Conservation (phyloP, 2,329 filamentous ascomycete species). For the Bipolaris zeicola region DNA sequence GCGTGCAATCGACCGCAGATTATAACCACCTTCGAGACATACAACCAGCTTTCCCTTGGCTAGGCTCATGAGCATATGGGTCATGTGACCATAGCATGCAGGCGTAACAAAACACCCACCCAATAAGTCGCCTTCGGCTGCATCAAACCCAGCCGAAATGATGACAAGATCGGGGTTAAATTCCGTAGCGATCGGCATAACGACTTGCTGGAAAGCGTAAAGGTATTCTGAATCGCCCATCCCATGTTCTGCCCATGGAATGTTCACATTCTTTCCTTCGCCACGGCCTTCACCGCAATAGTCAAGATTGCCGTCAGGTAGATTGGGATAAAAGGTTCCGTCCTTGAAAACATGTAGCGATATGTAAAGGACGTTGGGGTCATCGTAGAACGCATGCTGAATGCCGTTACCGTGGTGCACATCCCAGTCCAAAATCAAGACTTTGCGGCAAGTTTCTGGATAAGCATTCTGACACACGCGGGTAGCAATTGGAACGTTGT, state of each 20-base stretch:
- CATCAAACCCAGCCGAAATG: constrained; percentile 94
- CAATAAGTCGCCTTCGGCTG: constrained; percentile 88
- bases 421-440: constrained; percentile 91
- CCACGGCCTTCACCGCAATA: constrained; percentile 65
- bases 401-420: constrained; percentile 86
- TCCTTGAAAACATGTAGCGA: constrained; percentile 88
- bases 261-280: constrained; percentile 69
- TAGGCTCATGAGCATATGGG: constrained; percentile 96
- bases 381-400: constrained; percentile 93
- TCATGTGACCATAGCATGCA: constrained; percentile 95
- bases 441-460: constrained; percentile 80
- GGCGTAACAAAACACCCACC: constrained; percentile 93
- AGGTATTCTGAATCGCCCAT: constrained; percentile 98
- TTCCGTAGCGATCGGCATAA: constrained; percentile 94
- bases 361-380: constrained; percentile 94
- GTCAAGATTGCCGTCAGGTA: constrained; percentile 63
- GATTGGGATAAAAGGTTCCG: constrained; percentile 81
- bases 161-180: constrained; percentile 95
- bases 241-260: constrained; percentile 69
- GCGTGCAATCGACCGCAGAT: constrained; percentile 87
- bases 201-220: constrained; percentile 91
- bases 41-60: constrained; percentile 89
- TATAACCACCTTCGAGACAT: constrained; percentile 95
- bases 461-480: constrained; percentile 83
- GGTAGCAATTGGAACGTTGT: constrained; percentile 95